Base-by-base conservation (phyloP, 73 alveolate genomes). In the Paramecium biaurelia region DNA sequence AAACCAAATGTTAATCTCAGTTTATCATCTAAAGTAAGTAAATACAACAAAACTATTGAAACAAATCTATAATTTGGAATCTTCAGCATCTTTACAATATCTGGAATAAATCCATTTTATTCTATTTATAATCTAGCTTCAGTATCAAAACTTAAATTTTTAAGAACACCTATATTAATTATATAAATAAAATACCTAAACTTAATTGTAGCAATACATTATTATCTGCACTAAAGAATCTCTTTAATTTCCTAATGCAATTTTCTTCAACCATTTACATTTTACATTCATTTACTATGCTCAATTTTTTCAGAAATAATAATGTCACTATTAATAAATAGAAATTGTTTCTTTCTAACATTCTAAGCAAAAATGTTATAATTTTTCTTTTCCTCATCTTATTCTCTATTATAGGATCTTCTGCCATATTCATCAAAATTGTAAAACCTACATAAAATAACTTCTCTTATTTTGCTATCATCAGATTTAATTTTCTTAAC, bases 381-480 rank as follows among this genome's bases (percentile, higher is more conserved):
- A 98, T 97, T 35, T 96, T 96, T 92, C 98, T 95, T 74, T 93
- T 95, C 70, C 94, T 98, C 99, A 98, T 98, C 93, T 98, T 97
- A 72, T 97, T 94, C 92, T 98, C 99, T 21, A 98, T 97, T 76
- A 95, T 92, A 26, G 98, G 95, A 89, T 98, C 99, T 92, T 98
- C 99, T 2, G 99, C 99, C 89, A 98, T 94, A 89, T 98, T 96
- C 72, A 97, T 95, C n/a, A 98, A 96, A 15, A 98, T 96, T 63
- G 97, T 97, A 72, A 98, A 96, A 34, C 98, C 97, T 32, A 97
- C 98, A 57, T 95, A 97, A 85, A 98, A 95, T 49, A 98, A 93
- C 93, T 98, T 97, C 93, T 98, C 99, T 89, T 98, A 98, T 85
- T 98, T 97, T 85, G 97, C 97, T 67, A 97, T 96, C 94, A 97